Evolutionary conservation across 257 asterid species (phyloP).

Genomic region (Penstemon barbatus): DNA sequence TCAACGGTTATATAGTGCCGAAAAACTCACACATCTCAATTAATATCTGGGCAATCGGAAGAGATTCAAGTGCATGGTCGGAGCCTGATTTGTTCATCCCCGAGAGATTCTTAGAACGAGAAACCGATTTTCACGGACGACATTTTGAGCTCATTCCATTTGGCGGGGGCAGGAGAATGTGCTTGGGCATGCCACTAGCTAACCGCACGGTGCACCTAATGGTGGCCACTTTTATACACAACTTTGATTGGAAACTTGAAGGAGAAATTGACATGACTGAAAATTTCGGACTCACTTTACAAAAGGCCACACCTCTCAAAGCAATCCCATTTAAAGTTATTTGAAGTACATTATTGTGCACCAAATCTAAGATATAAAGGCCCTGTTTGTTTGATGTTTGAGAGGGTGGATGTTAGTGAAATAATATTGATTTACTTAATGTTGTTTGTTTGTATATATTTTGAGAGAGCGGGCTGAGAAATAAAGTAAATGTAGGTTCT

Average conservation of each 20-base stretch:
- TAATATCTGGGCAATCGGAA: constrained; percentile 31
- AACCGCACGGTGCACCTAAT: constrained; percentile 32
- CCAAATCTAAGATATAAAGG: no score
- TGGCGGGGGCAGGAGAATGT: constrained; percentile 29
- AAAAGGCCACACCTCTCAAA: constrained; percentile 24
- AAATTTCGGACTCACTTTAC: constrained; percentile 24
- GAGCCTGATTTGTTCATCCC: constrained; percentile 26
- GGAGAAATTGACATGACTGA: constrained; percentile 31
- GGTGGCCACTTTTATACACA: constrained; percentile 24
- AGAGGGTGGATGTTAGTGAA: no score
- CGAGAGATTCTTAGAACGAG: constrained; percentile 27
- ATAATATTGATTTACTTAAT: no score
- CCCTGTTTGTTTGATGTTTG: no score
- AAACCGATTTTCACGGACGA: constrained; percentile 22
- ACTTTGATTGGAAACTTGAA: constrained; percentile 32
- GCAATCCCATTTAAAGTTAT: constrained; percentile 15
- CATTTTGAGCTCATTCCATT: constrained; percentile 31
- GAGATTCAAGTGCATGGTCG: constrained; percentile 30
- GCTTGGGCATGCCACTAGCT: constrained; percentile 35
- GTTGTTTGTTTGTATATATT: no score
- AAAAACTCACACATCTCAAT: constrained; percentile 13
- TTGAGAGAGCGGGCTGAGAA: no score
- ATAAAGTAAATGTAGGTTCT: no score
- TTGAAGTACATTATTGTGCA: no score
- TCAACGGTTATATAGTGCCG: constrained; percentile 25